A percentile compares a stretch with the other conserved stretches of the same genome.
These are phyloP conservation scores for Lentinus brumalis DNA, from an alignment of 768 basidiomycete genomes.

Conservation along the genomic window DNA sequence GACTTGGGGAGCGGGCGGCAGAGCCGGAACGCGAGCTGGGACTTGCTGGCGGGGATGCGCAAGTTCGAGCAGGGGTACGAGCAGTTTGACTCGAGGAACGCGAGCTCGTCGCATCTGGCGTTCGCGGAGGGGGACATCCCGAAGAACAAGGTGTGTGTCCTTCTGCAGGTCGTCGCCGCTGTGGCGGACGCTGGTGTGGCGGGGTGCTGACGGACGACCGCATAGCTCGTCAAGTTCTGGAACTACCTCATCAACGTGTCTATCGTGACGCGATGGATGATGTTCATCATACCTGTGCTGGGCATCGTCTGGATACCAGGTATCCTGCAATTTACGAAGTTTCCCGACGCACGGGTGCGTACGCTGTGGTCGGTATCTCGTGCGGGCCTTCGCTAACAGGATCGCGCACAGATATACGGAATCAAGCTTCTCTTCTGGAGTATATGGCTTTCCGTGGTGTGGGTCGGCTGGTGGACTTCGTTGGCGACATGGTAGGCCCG, in stretches of 20 bases:
- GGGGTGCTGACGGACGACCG: neutral
- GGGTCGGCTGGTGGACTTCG: slow-evolving; percentile 84
- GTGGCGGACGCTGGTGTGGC: neutral
- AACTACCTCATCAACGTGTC: slow-evolving; percentile 75
- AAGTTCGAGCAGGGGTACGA: slow-evolving; percentile 58
- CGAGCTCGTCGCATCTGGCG: slow-evolving; percentile 50
- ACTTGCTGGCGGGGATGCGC: slow-evolving; percentile 48
- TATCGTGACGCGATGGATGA: slow-evolving; percentile 76
- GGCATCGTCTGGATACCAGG: slow-evolving; percentile 72
- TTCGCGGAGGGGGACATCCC: slow-evolving; percentile 67
- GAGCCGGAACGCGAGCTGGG: slow-evolving; percentile 48
- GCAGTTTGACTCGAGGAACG: slow-evolving; percentile 57
- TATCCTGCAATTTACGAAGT: slow-evolving; percentile 62
- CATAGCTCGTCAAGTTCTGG: slow-evolving; percentile 63
- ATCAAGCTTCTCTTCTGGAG: slow-evolving; percentile 76
- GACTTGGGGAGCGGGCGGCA: slow-evolving; percentile 2
- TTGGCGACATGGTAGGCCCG: slow-evolving; percentile 61
- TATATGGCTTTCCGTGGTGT: slow-evolving; percentile 79
- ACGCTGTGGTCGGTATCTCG: slow-evolving; percentile 21
- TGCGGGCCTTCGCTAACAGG: neutral
- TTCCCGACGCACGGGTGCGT: slow-evolving; percentile 49
- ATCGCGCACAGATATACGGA: slow-evolving; percentile 51
- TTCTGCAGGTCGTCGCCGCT: neutral
- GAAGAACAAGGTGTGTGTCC: slow-evolving; percentile 46
- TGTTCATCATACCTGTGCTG: slow-evolving; percentile 77